These are phyloP conservation scores for Pythium phragmitis DNA, from an alignment of 352 stramenopile genomes.

Conservation along the genomic window DNA sequence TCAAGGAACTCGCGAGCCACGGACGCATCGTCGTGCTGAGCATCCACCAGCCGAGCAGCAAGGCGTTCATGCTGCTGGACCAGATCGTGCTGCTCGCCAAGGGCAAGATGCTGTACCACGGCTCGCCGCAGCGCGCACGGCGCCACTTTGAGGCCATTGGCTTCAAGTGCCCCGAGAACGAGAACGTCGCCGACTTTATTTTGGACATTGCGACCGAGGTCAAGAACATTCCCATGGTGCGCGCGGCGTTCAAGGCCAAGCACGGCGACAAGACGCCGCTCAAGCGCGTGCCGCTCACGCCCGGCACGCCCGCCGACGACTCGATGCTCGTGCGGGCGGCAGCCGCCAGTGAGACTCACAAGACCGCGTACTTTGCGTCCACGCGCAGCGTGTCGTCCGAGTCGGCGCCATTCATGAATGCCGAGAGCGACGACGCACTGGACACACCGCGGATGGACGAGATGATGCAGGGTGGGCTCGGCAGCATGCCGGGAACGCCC, in stretches of 20 bases:
- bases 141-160: conserved; percentile 61
- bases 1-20: conserved; percentile 82
- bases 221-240: conserved; percentile 62
- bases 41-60: conserved; percentile 90
- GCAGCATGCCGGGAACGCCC: conserved; percentile 20
- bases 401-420: conserved; percentile 58
- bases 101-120: conserved; percentile 67
- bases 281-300: conserved; percentile 9
- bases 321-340: conserved; percentile 11
- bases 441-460: conserved; percentile 47
- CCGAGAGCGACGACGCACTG: conserved; percentile 33
- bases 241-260: conserved; percentile 42
- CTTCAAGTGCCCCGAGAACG: conserved; percentile 68
- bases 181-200: conserved; percentile 84
- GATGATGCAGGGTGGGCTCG: too few relatives aligned
- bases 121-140: conserved; percentile 46
- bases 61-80: conserved; percentile 90
- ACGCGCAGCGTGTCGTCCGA: conserved; percentile 27
- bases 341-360: background rate
- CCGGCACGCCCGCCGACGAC: conserved; percentile 18
- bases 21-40: conserved; percentile 83
- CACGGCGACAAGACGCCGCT: conserved; percentile 19
- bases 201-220: conserved; percentile 68
- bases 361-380: conserved; percentile 11
- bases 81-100: conserved; percentile 89